These are phyloP conservation scores for Pachyrhizus erosus DNA, from an alignment of 306 rosid genomes.

Conservation along the genomic window DNA sequence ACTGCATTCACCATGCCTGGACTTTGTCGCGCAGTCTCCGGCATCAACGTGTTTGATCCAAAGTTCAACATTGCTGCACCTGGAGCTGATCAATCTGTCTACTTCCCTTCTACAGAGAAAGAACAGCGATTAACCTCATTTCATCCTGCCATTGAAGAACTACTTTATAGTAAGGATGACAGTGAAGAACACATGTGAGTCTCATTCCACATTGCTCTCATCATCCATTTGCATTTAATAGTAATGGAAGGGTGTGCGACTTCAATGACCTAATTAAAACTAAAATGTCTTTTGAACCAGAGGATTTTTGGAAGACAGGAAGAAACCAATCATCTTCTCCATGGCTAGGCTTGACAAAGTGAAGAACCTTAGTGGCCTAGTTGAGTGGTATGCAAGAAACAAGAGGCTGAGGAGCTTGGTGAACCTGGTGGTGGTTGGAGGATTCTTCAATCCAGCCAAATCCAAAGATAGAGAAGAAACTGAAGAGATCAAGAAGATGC, in stretches of 20 bases:
- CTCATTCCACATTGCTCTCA: neutral
- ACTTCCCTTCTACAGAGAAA: slow-evolving; percentile 69
- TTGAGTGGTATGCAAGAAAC: slow-evolving; percentile 88
- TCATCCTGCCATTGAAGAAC: slow-evolving; percentile 55
- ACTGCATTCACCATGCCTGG: slow-evolving; percentile 92
- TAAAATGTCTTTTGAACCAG: slow-evolving; percentile 54
- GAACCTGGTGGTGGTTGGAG: slow-evolving; percentile 89
- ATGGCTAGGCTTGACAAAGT: slow-evolving; percentile 95
- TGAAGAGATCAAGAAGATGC: slow-evolving; percentile 84
- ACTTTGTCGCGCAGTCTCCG: slow-evolving; percentile 73
- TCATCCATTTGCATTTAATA: neutral
- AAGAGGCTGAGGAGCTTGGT: slow-evolving; percentile 70
- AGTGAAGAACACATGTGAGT: slow-evolving; percentile 62
- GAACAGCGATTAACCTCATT: slow-evolving; percentile 41
- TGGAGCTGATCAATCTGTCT: slow-evolving; percentile 91
- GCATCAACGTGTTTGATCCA: slow-evolving; percentile 86
- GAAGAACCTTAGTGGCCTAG: slow-evolving; percentile 87
- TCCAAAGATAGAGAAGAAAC: slow-evolving; percentile 96
- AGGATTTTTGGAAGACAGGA: slow-evolving; percentile 81
- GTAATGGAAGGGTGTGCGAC: slow-evolving; percentile 9
- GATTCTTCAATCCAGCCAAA: slow-evolving; percentile 85
- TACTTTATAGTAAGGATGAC: slow-evolving; percentile 51
- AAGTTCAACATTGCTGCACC: slow-evolving; percentile 97
- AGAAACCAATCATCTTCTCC: slow-evolving; percentile 90
- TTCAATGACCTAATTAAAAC: slow-evolving; percentile 26